Conservation (phyloP, 2,329 filamentous ascomycete genomes). For the Aspergillus sp. region DNA sequence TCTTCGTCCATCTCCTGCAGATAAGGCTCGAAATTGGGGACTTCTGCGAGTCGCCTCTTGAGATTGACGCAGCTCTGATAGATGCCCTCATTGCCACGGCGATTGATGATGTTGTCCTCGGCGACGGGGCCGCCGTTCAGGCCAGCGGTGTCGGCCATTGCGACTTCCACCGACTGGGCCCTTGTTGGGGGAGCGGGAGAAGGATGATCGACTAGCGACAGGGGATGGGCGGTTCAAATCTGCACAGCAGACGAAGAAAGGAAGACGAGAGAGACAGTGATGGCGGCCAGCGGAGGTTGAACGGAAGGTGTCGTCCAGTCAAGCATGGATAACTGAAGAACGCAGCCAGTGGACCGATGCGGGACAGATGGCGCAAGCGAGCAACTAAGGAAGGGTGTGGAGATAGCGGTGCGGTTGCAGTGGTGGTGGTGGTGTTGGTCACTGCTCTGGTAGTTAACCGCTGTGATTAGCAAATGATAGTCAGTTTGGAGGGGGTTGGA, state of each 20-base stretch:
- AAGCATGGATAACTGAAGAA: conserved; percentile 34
- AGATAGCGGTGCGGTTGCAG: conserved; percentile 10
- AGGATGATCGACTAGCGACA: conserved; percentile 8
- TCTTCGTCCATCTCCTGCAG: conserved; percentile 71
- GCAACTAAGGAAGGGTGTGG: conserved; percentile 23
- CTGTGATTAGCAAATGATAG: neutral
- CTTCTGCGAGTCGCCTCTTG: conserved; percentile 75
- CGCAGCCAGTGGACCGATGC: conserved; percentile 27
- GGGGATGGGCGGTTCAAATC: conserved; percentile 26
- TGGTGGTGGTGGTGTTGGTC: conserved; percentile 9
- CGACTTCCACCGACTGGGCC: conserved; percentile 23
- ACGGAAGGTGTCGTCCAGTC: conserved; percentile 20
- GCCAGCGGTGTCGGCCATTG: conserved; percentile 38
- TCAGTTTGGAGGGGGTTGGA: neutral
- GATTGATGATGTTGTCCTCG: conserved; percentile 94
- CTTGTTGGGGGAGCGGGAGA: conserved; percentile 6
- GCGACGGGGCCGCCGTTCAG: conserved; percentile 54
- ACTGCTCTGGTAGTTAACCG: conserved; percentile 11
- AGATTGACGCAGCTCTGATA: conserved; percentile 93
- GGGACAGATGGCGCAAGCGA: conserved; percentile 28
- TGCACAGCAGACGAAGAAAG: conserved; percentile 31
- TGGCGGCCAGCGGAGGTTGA: conserved; percentile 29
- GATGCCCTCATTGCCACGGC: conserved; percentile 89
- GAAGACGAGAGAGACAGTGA: conserved; percentile 14
- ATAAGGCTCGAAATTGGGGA: conserved; percentile 78